These are phyloP conservation scores for Talaromyces nanjingensis DNA, from an alignment of 495 filamentous ascomycete genomes.

Conservation along the genomic window DNA sequence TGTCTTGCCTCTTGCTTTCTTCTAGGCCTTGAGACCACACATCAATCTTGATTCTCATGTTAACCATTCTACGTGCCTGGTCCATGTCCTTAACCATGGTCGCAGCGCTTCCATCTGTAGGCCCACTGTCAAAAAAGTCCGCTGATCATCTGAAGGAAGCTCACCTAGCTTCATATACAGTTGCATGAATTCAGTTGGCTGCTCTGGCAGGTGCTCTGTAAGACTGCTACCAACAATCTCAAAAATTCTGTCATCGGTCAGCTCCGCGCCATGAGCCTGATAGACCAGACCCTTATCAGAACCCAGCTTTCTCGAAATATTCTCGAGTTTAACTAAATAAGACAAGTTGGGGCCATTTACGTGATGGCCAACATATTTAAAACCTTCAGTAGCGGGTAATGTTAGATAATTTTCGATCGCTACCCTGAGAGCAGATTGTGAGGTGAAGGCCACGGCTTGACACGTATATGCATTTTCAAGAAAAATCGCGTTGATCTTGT, in stretches of 20 bases:
- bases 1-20: slow-evolving; percentile 9
- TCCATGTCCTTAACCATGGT: slow-evolving; percentile 11
- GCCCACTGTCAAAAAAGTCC: not conserved
- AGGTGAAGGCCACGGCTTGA: slow-evolving; percentile 8
- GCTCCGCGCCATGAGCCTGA: not conserved
- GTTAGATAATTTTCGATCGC: slow-evolving; percentile 6
- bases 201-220: slow-evolving; percentile 2
- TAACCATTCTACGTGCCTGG: slow-evolving; percentile 13
- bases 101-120: slow-evolving; percentile 8
- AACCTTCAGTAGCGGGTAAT: not conserved
- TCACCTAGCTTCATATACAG: slow-evolving; percentile 13
- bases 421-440: not conserved
- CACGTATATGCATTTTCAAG: slow-evolving; percentile 25
- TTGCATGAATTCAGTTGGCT: slow-evolving; percentile 5
- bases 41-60: slow-evolving; percentile 15
- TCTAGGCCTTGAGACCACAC: slow-evolving; percentile 11
- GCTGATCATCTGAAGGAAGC: not conserved
- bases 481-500: slow-evolving; percentile 36
- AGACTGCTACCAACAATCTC: slow-evolving; percentile 4
- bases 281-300: slow-evolving; percentile 7
- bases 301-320: slow-evolving; percentile 8
- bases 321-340: slow-evolving; percentile 12
- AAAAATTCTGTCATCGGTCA: slow-evolving; percentile 5
- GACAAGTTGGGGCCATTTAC: slow-evolving; percentile 9
- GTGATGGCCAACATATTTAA: not conserved